phyloP scores from a whole-genome alignment of 2,329 filamentous ascomycete genomes.

The Xylaria sp. region DNA sequence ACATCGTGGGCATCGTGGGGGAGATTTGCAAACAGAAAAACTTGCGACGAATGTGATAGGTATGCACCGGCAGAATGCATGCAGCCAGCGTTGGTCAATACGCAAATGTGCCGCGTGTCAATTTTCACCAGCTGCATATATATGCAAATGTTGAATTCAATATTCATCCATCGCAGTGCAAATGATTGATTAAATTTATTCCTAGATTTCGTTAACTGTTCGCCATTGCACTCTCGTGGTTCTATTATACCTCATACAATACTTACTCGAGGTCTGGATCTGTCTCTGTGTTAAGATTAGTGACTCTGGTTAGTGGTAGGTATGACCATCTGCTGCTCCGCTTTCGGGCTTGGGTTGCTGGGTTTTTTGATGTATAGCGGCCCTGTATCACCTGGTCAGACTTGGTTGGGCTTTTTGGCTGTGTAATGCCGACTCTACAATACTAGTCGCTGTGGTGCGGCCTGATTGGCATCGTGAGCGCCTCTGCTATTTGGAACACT shows the following conservation, averaged over 20 bases:
- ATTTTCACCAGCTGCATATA: background rate
- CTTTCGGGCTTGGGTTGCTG: conserved; percentile 31
- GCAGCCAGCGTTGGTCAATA: background rate
- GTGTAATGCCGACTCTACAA: conserved; percentile 33
- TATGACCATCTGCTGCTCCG: conserved; percentile 32
- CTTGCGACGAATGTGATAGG: conserved; percentile 11
- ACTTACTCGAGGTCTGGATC: background rate
- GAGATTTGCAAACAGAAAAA: background rate
- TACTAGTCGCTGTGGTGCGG: conserved; percentile 33
- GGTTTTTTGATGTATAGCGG: conserved; percentile 18
- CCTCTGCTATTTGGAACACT: conserved; percentile 36
- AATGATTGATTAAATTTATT: background rate
- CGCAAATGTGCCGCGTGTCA: background rate
- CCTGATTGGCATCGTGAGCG: conserved; percentile 42
- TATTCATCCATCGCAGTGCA: background rate
- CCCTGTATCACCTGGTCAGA: conserved; percentile 27
- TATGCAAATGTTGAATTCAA: background rate
- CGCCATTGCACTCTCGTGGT: background rate
- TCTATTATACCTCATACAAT: background rate
- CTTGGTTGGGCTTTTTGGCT: conserved; percentile 27
- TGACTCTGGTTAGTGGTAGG: conserved; percentile 17
- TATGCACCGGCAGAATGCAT: conserved; percentile 12
- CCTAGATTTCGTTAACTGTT: background rate
- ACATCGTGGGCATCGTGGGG: conserved; percentile 17
- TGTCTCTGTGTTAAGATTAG: background rate